Base-by-base conservation (phyloP, 306 rosid genomes). In the Acmispon strigosus region DNA sequence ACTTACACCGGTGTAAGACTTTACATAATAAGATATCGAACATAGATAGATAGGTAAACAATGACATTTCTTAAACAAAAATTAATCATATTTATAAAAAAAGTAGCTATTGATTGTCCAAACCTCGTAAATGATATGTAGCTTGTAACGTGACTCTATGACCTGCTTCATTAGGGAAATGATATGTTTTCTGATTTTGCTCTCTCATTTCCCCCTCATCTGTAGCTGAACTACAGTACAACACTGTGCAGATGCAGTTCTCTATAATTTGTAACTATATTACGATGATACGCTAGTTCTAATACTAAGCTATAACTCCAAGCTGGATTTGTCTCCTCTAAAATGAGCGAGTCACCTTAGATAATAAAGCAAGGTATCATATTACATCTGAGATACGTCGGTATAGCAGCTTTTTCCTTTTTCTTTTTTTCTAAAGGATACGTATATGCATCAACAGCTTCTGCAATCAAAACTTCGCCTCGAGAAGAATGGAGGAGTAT, bases 401-500 rank as follows among this genome's bases (percentile, higher is more conserved):
- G 16, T 56, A 13, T 27, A 14, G 15, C 45, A 50, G 32, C 62
- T 0, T 50, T 19, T 20, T 8, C 52, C 5, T 15, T 37, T 44
- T 44, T 20, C 34, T 27, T 67, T n/a, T n/a, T n/a, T n/a, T n/a
- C n/a, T n/a, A n/a, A 37, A 27, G 3, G 56, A 57, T 63, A 64
- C 51, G 67, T 57, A 48, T 74, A 43, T n/a, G n/a, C n/a, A n/a
- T n/a, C 10, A 15, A 59, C 42, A 74, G 75, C 73, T 32, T 56
- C 80, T 11, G 77, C 74, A 47, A 65, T 86, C 72, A 88, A 61
- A 47, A 73, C 80, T 84, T 94, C 0, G 95, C 96, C 82, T 91
- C 87, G 27, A 94, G 92, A 73, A 94, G 95, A 82, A 94, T 79
- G 39, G 97, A 89, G 42, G 97, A 87, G 81, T 50, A 80, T 34